Base-by-base conservation (phyloP, 2,329 filamentous ascomycete species). In the Myriosclerotinia scirpicola region DNA sequence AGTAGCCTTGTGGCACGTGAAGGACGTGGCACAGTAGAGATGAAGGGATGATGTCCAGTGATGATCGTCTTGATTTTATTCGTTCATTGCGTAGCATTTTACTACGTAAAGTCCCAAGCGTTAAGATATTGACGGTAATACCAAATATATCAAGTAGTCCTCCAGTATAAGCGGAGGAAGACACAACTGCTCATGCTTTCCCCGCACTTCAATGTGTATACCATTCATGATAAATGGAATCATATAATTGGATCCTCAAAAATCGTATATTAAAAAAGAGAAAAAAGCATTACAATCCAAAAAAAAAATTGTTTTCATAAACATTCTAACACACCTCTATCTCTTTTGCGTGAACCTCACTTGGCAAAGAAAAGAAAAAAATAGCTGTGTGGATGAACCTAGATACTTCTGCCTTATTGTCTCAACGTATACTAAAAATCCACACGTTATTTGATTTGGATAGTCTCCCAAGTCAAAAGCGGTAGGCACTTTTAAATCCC, bases 1-100 rank as follows among this genome's bases (percentile, higher is more conserved):
- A 38, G 56, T 60, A 48, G 26, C 56, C 42, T 22, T 20, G 38
- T 38, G 14, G 20, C 14, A 50, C 20, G 30, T 50, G 44, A 60
- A 60, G 44, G 44, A 60, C 38, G 58, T 60, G 58, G 58, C 61
- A 64, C 26, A 54, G 38, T 54, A 50, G 15, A 53, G 14, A 11
- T n/a, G 20, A 61, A 42, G 8, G 20, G 17, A 12, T 36, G 11
- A 22, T 38, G 22, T 15, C 7, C 20, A 38, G 9, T 36, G 56
- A 48, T 12, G 26, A 60, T 60, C 26, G 17, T 48, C 42, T 38
- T 46, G 14, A 17, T 48, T 48, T 2, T 60, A n/a, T 36, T 60
- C 17, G 4, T 11, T n/a, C 30, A 17, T 36, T 15, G n/a, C 55
- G 34, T 8, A 22, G 42, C 42, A 17, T 22, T 46, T 60, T 26